Base-by-base conservation (phyloP, 2,329 filamentous ascomycete genomes). In the Diaporthe ampelina region DNA sequence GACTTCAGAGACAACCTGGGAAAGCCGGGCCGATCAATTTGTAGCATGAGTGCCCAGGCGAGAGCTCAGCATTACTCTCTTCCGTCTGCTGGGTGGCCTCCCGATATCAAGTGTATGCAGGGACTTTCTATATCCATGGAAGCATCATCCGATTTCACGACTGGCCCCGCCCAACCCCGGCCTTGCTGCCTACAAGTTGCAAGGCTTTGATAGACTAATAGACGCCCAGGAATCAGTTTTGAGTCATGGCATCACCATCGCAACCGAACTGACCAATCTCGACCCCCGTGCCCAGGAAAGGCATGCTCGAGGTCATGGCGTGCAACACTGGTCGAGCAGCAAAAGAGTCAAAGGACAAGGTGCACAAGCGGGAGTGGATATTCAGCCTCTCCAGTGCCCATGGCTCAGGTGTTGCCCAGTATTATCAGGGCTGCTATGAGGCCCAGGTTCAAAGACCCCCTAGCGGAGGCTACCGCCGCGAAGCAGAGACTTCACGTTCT, bases 181-280 rank as follows among this genome's bases (percentile, higher is more conserved):
- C 11, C 6, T 48, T n/a, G 19, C 15, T 48, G 29, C 24, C 19
- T 65, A 32, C n/a, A n/a, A 65, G 43, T 24, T 48, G 29, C 19
- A 11, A 48, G 43, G 29, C 43, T 10, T 32, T 37, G 61, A 29
- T 67, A 37, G 19, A 21, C 45, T 48, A 48, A 29, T 21, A 26
- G 21, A 19, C 3, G 13, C 50, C 29, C 13, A 7, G 10, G 63
- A 11, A 52, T 37, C 63, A 26, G n/a, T 35, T n/a, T 40, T 67
- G 63, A 67, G 63, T 67, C 63, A 67, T 67, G 63, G 45, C 32
- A 52, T 52, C 21, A 21, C 35, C 4, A 24, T 10, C 29, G 8
- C 29, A 52, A 21, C n/a, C 11, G 63, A 67, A 37, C 8, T n/a
- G n/a, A 37, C 48, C 19, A 13, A 50, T 52, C 4, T 50, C 13